Conservation (phyloP, 371 early-diverging fungal genomes). For the Mortierella sp. region DNA sequence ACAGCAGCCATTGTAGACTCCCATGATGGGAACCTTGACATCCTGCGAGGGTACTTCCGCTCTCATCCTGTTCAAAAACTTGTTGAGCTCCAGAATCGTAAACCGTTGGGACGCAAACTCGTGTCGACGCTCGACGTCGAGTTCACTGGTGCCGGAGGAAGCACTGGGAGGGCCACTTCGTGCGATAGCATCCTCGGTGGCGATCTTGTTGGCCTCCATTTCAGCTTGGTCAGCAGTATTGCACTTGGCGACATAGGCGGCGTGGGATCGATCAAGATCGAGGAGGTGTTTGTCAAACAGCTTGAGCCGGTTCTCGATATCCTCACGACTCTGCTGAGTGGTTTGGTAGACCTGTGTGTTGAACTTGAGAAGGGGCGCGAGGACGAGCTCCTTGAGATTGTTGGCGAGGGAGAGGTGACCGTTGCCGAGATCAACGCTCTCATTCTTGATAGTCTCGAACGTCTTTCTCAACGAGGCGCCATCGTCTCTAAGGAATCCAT, state of each 20-base stretch:
- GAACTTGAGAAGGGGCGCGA: slow-evolving; percentile 74
- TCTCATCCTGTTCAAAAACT: slow-evolving; percentile 66
- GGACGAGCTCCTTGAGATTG: slow-evolving; percentile 69
- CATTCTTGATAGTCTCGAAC: slow-evolving; percentile 72
- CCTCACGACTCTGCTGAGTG: slow-evolving; percentile 71
- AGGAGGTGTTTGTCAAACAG: slow-evolving; percentile 68
- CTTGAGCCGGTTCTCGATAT: slow-evolving; percentile 70
- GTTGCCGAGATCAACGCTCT: slow-evolving; percentile 69
- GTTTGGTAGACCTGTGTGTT: slow-evolving; percentile 70
- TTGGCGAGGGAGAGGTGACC: slow-evolving; percentile 71
- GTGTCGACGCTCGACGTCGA: slow-evolving; percentile 33
- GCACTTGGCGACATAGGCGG: slow-evolving; percentile 65
- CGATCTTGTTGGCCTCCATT: slow-evolving; percentile 44
- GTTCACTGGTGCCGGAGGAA: slow-evolving; percentile 2
- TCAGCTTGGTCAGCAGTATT: slow-evolving; percentile 68
- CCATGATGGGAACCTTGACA: slow-evolving; percentile 79
- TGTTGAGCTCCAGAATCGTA: slow-evolving; percentile 58
- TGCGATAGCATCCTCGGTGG: slow-evolving; percentile 35
- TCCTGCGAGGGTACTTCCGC: slow-evolving; percentile 73
- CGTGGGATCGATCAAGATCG: slow-evolving; percentile 65
- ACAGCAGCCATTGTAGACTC: slow-evolving; percentile 77
- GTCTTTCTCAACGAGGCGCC: slow-evolving; percentile 79
- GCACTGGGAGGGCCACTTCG: slow-evolving; percentile 7
- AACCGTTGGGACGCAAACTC: slow-evolving; percentile 56
- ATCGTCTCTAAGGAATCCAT: slow-evolving; percentile 82